These are phyloP conservation scores for Kokia cookei DNA, from an alignment of 441 rosid species.

Conservation along the genomic window DNA sequence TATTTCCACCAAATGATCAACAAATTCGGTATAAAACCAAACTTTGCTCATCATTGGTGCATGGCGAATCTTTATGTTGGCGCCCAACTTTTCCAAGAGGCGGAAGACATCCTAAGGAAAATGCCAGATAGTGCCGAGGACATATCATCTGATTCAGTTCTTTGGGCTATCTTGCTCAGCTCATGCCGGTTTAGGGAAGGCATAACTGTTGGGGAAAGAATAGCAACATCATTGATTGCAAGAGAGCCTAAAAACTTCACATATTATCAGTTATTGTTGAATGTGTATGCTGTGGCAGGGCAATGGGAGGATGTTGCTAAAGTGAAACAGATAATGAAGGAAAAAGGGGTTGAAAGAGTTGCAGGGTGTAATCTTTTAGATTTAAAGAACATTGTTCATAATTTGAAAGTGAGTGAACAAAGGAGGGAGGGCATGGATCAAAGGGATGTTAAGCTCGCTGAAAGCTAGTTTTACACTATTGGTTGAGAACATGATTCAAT, in stretches of 20 bases:
- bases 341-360: conserved; percentile 29
- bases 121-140: conserved; percentile 24
- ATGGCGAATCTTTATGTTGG: conserved; percentile 43
- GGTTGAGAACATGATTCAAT: neutral
- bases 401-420: conserved; percentile 14
- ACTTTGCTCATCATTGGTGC: conserved; percentile 56
- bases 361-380: conserved; percentile 65
- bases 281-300: conserved; percentile 52
- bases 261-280: conserved; percentile 50
- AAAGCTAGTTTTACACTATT: neutral
- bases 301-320: conserved; percentile 49
- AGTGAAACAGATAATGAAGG: conserved; percentile 44
- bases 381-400: conserved; percentile 60
- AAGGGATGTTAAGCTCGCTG: conserved; percentile 2
- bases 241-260: conserved; percentile 47
- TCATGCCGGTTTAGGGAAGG: conserved; percentile 44
- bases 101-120: conserved; percentile 33
- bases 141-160: conserved; percentile 31
- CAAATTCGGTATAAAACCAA: conserved; percentile 40
- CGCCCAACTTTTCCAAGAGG: conserved; percentile 29
- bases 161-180: conserved; percentile 52
- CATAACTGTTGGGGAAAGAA: conserved; percentile 38
- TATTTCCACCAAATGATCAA: conserved; percentile 37
- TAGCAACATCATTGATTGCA: conserved; percentile 43
- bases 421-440: conserved; percentile 3